Evolutionary conservation across 2,329 filamentous ascomycete species (phyloP), one percentile per base, ranked within the genome.

Genomic region (Xylariaceae sp.): DNA sequence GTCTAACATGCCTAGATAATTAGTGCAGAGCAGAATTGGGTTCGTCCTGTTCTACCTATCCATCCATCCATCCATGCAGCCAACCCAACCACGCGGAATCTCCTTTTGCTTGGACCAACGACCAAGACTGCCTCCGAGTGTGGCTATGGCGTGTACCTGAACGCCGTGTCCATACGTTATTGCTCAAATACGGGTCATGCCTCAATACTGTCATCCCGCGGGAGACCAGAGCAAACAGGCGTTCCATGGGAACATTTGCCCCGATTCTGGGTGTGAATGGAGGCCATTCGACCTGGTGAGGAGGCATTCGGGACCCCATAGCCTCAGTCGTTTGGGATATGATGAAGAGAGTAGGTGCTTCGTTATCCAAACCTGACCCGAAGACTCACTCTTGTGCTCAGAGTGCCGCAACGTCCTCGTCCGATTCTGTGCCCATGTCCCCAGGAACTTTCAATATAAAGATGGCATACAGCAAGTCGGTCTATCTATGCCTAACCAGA

Each of bases 401-500:
- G 74, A 75, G 63, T 77, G 75, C 51, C 72, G 74, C 40, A 75
- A 73, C 49, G 72, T 75, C 5, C 71, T 77, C 19, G 71, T 76
- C 31, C 67, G 72, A 64, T 72, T 74, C 46, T 75, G 73, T 50
- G 70, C 69, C 7, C 71, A 73, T 57, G 70, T 76, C 31, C 75
- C 74, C 40, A 70, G 74, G 43, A 76, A 77, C 52, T 75, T 72
- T 54, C 72, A 74, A 53, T 77, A 77, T 56, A 71, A 71, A 49
- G 74, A 77, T 62, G 74, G 74, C 8, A 66, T 76, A 35, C 70
- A 71, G 46, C 68, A 74, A 53, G 71, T 75, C 30, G 55, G 69
- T 58, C 26, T 48, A 19, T 9, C 7, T 35, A 47, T 12, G 50
- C 47, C 55, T 46, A 57, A n/a, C 6, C 34, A 41, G 2, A 2